Evolutionary conservation across 2,329 filamentous ascomycete genomes (phyloP), one percentile per base, ranked within the genome.

Genomic region (Chaetomiaceae sp.): DNA sequence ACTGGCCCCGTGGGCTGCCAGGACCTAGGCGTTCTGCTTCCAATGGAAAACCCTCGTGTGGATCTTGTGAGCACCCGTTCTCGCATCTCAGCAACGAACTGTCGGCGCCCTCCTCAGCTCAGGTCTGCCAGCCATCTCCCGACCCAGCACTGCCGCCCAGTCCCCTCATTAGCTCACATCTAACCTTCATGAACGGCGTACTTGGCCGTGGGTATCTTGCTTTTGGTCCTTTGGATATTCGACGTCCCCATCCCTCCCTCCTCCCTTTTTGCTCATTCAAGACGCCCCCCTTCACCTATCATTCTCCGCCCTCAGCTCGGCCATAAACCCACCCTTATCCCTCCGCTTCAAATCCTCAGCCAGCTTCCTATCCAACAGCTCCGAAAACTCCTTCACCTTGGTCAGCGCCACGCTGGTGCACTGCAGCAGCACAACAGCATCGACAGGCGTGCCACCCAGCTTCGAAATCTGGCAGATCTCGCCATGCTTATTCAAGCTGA

Each of bases 401-500:
- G 78, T 76, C 65, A 92, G 68, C 10, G 91, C 90, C 51, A 85
- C 70, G 49, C 79, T 83, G 2, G 86, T 84, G 69, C 88, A 95
- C 60, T 84, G 81, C 58, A 99, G 73, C 59, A 97, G 71, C 30
- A 79, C 74, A 54, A 91, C 73, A 2, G 91, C 90, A 66, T 96
- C 88, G 12, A 96, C 80, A 0, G 90, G 80, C 17, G 81, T 78
- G 21, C 93, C 93, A 20, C 92, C 91, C 52, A 93, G 81, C 73
- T 99, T 99, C 25, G 90, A 85, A 54, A 96, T 81, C 68, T 95
- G 89, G 62, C 90, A 95, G 35, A 96, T 81, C 72, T 96, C 91
- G 20, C 91, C 91, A 63, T 91, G 86, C 64, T 83, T 83, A 69
- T 96, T 96, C 68, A 96, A 78, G 49, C 89, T 92, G 62, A 97